Base-by-base conservation (phyloP, 225 moss, liverwort and hornwort genomes). In the Polytrichum formosum region DNA sequence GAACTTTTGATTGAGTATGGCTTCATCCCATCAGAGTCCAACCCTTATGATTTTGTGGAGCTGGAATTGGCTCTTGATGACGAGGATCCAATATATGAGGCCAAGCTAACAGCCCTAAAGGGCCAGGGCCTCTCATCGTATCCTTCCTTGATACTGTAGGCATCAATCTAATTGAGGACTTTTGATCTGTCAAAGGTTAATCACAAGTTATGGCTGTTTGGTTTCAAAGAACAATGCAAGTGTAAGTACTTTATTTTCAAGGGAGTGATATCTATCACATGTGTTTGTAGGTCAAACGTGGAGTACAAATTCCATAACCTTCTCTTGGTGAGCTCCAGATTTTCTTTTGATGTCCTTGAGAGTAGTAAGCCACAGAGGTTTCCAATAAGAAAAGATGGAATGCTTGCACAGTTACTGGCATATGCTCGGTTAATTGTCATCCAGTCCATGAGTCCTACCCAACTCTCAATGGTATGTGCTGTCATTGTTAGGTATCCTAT, bases 1-100 rank as follows among this genome's bases (percentile, higher is more conserved):
- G 89, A 89, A 73, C 86, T 89, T 67, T 73, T 89, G 53, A 74
- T 89, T 29, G 86, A 86, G 21, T 89, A 89, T 78, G 86, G 89
- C 56, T 89, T 89, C 63, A 83, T 89, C 78, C 83, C 89, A 54
- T 72, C 83, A 63, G 86, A 89, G 70, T 78, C 81, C 28, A 89
- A 83, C n/a, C 74, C 80, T n/a, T 70, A 81, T 65, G 89, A 89
- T 70, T 79, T 53, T 64, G 89, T 89, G 75, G 89, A 89, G 70
- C 75, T 89, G 66, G 76, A 82, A 77, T 72, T 89, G 83, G 68
- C 28, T 68, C 58, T 89, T 70, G 79, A 83, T 58, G 56, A 58
- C 9, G 78, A 83, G 61, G 81, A 83, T 68, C 75, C 72, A 64
- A 73, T 74, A 17, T 83, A 77, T 68, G 83, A 83, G 66, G 75